These are phyloP conservation scores for Colletotrichum brevisporum DNA, from an alignment of 2,329 filamentous ascomycete species.

Conservation along the genomic window DNA sequence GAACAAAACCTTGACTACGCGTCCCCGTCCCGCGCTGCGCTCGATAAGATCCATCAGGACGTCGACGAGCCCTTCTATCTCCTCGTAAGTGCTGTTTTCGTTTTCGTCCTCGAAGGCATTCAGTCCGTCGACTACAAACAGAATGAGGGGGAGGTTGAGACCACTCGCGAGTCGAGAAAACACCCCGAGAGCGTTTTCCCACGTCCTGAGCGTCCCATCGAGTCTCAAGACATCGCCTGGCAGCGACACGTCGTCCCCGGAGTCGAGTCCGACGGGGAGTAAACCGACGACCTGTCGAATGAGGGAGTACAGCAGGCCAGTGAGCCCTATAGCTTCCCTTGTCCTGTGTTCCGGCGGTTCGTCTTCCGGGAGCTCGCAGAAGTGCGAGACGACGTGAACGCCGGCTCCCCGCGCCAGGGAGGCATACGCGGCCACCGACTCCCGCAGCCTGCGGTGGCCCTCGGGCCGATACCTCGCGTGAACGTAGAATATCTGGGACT, in stretches of 20 bases:
- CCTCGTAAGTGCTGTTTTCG: neutral
- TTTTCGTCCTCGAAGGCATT: neutral
- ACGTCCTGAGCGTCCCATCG: neutral
- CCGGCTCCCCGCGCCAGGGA: slow-evolving; percentile 18
- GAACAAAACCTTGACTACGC: neutral
- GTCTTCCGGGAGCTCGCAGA: slow-evolving; percentile 28
- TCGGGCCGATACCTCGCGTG: neutral
- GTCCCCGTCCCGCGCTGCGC: neutral
- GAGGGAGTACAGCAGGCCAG: neutral
- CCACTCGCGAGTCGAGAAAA: neutral
- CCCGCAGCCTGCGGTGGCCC: neutral
- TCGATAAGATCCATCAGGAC: neutral
- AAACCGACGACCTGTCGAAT: neutral
- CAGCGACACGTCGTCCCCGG: too few relatives aligned
- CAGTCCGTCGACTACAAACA: neutral
- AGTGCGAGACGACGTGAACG: slow-evolving; percentile 37
- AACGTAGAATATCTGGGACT: neutral
- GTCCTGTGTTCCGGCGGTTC: slow-evolving; percentile 31
- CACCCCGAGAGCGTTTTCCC: neutral
- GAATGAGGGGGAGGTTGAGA: neutral
- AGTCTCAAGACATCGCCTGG: neutral
- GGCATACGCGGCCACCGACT: slow-evolving; percentile 25
- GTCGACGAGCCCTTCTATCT: neutral
- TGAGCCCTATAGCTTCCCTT: slow-evolving; percentile 37
- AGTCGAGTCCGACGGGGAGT: neutral